Base-by-base conservation (phyloP, 2,329 filamentous ascomycete species). In the Aaosphaeria pasadenensis region DNA sequence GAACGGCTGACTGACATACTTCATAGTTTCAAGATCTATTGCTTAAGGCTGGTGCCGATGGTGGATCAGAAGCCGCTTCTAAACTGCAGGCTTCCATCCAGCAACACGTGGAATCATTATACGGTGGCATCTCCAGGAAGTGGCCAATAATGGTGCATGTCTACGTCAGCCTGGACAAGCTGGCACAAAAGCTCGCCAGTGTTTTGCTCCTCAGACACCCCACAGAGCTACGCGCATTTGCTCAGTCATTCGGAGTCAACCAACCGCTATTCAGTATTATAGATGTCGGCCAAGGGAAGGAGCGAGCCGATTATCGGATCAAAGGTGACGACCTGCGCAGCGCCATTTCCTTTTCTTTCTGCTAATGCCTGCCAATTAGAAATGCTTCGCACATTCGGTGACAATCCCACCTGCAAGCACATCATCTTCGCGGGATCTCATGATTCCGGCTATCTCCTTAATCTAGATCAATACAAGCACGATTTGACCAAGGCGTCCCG, bases 401-500 rank as follows among this genome's bases (percentile, higher is more conserved):
- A 70, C 39, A 76, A 75, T 47, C 62, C 70, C 11, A 74, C 75
- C 38, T 75, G 73, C 60, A 73, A 71, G 49, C 72, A 75, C 48
- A 71, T 77, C 55, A 69, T 76, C 53, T 77, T 77, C 50, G 74
- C 72, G 17, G 74, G 73, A 6, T 75, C 72, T 50, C 72, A 75
- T 47, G 75, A 77, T 56, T 71, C 72, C 39, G 74, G 74, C 31
- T 76, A 73, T 49, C 64, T 77, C 31, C 64, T 72, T 24, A 72
- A 72, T 29, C 66, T 77, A 43, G 74, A 76, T 44, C 66, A 70
- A 9, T 76, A 75, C 60, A 73, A 73, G 44, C 68, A 73, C 50
- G 68, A 77, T 45, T 46, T 59, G 30, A 46, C 50, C 35, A 67
- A 65, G 39, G 63, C 69, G 28, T 58, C 64, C 30, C 70, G 70